These are phyloP conservation scores for Linum lewisii DNA, from an alignment of 345 rosid genomes.

Conservation along the genomic window DNA sequence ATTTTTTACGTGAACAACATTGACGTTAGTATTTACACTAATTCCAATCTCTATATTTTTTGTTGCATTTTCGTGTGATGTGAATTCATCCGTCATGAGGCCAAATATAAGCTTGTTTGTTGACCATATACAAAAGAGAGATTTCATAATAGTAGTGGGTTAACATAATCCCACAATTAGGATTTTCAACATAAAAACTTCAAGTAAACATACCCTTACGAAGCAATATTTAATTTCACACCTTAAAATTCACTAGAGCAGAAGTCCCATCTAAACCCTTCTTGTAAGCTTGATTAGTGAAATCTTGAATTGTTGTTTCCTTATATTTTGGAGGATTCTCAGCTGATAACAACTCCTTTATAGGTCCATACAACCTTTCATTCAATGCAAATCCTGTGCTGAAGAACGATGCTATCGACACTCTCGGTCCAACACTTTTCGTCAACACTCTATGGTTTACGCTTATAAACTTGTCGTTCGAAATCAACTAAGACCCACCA, in stretches of 20 bases:
- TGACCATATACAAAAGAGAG: too few relatives aligned
- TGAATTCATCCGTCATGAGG: too few relatives aligned
- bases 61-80: too few relatives aligned
- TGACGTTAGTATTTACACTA: too few relatives aligned
- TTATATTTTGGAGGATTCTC: constrained; percentile 23
- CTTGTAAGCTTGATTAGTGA: not conserved
- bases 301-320: constrained; percentile 20
- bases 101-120: too few relatives aligned
- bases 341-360: constrained; percentile 27
- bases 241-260: not conserved
- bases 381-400: not conserved
- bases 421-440: constrained; percentile 8
- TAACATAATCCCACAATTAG: too few relatives aligned
- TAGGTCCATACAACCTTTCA: constrained; percentile 14
- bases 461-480: constrained; percentile 16
- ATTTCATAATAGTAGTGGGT: too few relatives aligned
- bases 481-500: too few relatives aligned
- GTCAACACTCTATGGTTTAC: constrained; percentile 12
- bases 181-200: too few relatives aligned
- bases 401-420: constrained; percentile 13
- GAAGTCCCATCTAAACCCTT: not conserved
- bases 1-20: too few relatives aligned
- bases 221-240: not conserved
- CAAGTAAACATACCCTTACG: too few relatives aligned
- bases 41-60: too few relatives aligned